These are phyloP conservation scores for Sphaerulina populicola DNA, from an alignment of 2,329 filamentous ascomycete species.

Conservation along the genomic window DNA sequence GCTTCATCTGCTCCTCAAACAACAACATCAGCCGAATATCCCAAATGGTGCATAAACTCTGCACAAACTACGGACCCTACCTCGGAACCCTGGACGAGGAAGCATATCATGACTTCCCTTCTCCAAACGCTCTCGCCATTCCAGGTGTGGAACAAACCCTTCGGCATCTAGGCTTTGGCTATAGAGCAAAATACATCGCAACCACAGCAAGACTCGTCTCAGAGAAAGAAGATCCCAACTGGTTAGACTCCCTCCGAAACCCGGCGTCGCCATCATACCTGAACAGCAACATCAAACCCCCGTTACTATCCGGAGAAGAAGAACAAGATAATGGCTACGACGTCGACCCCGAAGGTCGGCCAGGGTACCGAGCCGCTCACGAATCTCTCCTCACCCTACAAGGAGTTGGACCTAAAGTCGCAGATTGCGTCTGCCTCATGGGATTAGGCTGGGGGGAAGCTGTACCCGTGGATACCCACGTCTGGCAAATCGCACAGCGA, in stretches of 20 bases:
- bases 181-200: constrained; percentile 85
- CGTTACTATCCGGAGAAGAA: too few species aligned
- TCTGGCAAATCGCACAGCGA: constrained; percentile 95
- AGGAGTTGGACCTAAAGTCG: constrained; percentile 92
- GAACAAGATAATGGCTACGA: constrained; percentile 27
- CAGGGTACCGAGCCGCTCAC: constrained; percentile 71
- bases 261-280: constrained; percentile 51
- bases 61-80: constrained; percentile 70
- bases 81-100: constrained; percentile 57
- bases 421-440: constrained; percentile 94
- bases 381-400: constrained; percentile 68
- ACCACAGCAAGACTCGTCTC: constrained; percentile 72
- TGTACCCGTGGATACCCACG: constrained; percentile 93
- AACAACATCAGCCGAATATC: constrained; percentile 95
- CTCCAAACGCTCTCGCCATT: constrained; percentile 62
- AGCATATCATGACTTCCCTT: constrained; percentile 77
- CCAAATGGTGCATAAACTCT: constrained; percentile 93
- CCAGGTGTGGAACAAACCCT: constrained; percentile 71
- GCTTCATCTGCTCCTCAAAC: constrained; percentile 98
- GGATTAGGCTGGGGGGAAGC: constrained; percentile 92
- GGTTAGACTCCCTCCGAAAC: constrained; percentile 73
- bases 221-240: constrained; percentile 53
- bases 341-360: constrained; percentile 45
- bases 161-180: constrained; percentile 81
- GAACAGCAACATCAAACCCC: not conserved